Percentiles rank a stretch among this genome's conserved stretches.
These are phyloP conservation scores for Catharanthus roseus DNA, from an alignment of 257 asterid genomes.

Conservation along the genomic window DNA sequence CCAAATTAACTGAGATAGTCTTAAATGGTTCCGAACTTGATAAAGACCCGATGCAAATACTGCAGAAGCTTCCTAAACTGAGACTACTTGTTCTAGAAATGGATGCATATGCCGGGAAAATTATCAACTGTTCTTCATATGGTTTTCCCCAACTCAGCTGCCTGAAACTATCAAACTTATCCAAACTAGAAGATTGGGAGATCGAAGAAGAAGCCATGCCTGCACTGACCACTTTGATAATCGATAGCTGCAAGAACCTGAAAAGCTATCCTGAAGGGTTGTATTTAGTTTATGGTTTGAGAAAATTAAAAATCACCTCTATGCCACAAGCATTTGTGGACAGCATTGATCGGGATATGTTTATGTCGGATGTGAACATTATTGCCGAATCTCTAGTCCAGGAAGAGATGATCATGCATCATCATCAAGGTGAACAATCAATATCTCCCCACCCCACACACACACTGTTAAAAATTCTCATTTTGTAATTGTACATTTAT, in stretches of 20 bases:
- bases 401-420: no score
- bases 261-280: slow-evolving; percentile 7
- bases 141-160: slow-evolving; percentile 21
- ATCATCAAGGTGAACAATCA: no score
- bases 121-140: slow-evolving; percentile 1
- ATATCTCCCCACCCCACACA: no score
- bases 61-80: slow-evolving; percentile 19
- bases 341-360: background rate
- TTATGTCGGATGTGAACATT: background rate
- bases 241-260: slow-evolving; percentile 9
- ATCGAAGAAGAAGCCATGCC: slow-evolving; percentile 23
- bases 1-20: slow-evolving; percentile 12
- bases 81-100: slow-evolving; percentile 15
- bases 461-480: no score
- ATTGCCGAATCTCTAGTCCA: background rate
- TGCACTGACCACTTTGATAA: slow-evolving; percentile 13
- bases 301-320: background rate
- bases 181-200: slow-evolving; percentile 7
- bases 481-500: background rate
- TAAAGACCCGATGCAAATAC: slow-evolving; percentile 16
- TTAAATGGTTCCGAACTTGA: slow-evolving; percentile 15
- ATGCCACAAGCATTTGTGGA: slow-evolving; percentile 8
- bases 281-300: background rate
- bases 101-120: slow-evolving; percentile 13
- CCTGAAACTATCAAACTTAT: slow-evolving; percentile 20